Percentiles rank a stretch among this genome's conserved stretches.
phyloP scores from a whole-genome alignment of 257 asterid species.

The Verbascum thapsus region DNA sequence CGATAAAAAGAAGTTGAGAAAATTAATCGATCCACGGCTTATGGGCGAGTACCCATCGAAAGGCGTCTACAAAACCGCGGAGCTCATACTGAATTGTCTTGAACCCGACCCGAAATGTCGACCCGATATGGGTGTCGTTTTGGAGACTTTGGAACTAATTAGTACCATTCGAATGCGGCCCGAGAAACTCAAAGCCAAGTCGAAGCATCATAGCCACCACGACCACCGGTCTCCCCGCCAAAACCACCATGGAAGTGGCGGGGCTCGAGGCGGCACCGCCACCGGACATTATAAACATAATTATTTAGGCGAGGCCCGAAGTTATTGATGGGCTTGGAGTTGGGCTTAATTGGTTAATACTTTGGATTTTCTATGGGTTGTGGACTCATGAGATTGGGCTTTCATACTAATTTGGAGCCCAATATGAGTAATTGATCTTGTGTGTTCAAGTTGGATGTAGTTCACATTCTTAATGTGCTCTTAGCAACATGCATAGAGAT shows the following conservation, averaged over 20 bases:
- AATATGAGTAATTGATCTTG: not conserved
- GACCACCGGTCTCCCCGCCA: constrained; percentile 33
- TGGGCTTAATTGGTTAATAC: not conserved
- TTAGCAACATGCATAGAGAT: not conserved
- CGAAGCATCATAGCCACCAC: constrained; percentile 10
- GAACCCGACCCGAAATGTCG: constrained; percentile 70
- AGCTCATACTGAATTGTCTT: constrained; percentile 54
- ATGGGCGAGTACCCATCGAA: constrained; percentile 59
- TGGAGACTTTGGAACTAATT: constrained; percentile 44
- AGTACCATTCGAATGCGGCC: constrained; percentile 35
- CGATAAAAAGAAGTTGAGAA: constrained; percentile 58
- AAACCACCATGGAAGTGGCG: constrained; percentile 30
- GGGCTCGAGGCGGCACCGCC: constrained; percentile 23
- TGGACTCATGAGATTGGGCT: constrained; percentile 1
- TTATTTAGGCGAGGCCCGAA: constrained; percentile 2
- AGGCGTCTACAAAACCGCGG: constrained; percentile 43
- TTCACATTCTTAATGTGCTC: not conserved
- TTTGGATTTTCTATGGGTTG: not conserved
- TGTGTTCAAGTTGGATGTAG: not conserved
- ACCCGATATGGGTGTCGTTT: constrained; percentile 63
- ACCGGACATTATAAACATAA: constrained; percentile 10
- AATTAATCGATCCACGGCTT: constrained; percentile 66
- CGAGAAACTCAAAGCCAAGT: constrained; percentile 28
- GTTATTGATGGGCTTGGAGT: constrained; percentile 29
- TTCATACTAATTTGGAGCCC: constrained; percentile 20